Evolutionary conservation across 2,329 filamentous ascomycete species (phyloP).

Genomic region (Phoma sp.): DNA sequence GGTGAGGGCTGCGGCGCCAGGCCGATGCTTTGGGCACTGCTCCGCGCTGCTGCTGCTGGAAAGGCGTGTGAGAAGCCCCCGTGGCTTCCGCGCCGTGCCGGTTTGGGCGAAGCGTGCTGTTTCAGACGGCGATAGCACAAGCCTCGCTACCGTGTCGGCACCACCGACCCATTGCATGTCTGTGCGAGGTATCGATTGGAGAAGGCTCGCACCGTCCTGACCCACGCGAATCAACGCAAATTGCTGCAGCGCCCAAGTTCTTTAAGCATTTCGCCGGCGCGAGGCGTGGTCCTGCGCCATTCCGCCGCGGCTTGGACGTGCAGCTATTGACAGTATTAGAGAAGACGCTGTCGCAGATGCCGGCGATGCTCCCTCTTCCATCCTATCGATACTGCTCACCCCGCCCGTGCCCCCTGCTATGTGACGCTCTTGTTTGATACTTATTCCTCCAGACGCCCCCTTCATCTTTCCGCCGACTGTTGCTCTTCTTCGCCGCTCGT

Average conservation of each 20-base stretch:
- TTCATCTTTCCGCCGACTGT: constrained; percentile 27
- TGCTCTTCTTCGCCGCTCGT: constrained; percentile 36
- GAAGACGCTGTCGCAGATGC: constrained; percentile 19
- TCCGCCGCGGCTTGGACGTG: constrained; percentile 1
- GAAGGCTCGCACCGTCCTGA: constrained; percentile 7
- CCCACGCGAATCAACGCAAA: constrained; percentile 6
- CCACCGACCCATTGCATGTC: constrained; percentile 10
- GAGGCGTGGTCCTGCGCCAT: neutral
- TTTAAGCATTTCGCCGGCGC: constrained; percentile 2
- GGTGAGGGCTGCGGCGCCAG: constrained; percentile 8
- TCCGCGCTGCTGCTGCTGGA: constrained; percentile 22
- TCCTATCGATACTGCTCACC: constrained; percentile 24
- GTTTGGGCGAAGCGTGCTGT: constrained; percentile 10
- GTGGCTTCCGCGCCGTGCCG: constrained; percentile 1
- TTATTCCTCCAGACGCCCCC: constrained; percentile 34
- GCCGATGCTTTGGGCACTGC: constrained; percentile 8
- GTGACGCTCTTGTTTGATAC: constrained; percentile 36
- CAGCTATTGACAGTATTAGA: constrained; percentile 20
- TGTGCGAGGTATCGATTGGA: constrained; percentile 12
- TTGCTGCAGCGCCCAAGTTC: neutral
- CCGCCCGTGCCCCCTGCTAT: constrained; percentile 10
- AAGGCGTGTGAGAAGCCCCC: constrained; percentile 20
- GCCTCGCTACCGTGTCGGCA: constrained; percentile 27
- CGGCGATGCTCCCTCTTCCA: constrained; percentile 15
- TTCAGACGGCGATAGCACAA: constrained; percentile 25